Percentiles rank a stretch among this genome's conserved stretches.
These are phyloP conservation scores for Coelastrella sp. DNA, from an alignment of 139 green algal genomes.

Conservation along the genomic window DNA sequence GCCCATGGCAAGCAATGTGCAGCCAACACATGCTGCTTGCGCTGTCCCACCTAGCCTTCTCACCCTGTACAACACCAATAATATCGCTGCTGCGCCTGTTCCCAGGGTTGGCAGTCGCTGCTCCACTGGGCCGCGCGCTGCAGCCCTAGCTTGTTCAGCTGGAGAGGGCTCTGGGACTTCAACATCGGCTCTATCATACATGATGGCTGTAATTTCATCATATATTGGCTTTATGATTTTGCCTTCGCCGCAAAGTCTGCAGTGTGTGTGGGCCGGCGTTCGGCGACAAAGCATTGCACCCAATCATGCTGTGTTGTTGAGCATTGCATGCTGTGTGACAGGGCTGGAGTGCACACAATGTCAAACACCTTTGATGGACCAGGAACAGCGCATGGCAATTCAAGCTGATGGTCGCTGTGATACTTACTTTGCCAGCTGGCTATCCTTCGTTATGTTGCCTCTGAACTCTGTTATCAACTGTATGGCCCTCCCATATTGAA, in stretches of 20 bases:
- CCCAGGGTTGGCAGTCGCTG: not conserved
- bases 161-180: not conserved
- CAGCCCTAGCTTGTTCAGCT: not conserved
- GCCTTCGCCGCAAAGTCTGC: not conserved
- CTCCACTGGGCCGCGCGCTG: not conserved
- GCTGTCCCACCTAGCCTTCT: not conserved
- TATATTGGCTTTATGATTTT: not conserved
- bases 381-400: not conserved
- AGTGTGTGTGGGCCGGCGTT: not conserved
- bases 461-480: not conserved
- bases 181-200: not conserved
- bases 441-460: not conserved
- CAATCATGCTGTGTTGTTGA: not conserved
- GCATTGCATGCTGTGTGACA: not conserved
- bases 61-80: not conserved
- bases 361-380: not conserved
- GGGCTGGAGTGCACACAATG: not conserved
- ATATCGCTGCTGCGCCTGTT: not conserved
- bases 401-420: not conserved
- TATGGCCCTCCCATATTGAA: not conserved
- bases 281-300: not conserved
- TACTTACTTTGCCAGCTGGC: not conserved
- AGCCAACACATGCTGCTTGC: too few relatives aligned
- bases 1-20: too few relatives aligned
- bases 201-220: not conserved